Evolutionary conservation across 176 grass and related monocot species (phyloP).

Genomic region (Olyra latifolia): DNA sequence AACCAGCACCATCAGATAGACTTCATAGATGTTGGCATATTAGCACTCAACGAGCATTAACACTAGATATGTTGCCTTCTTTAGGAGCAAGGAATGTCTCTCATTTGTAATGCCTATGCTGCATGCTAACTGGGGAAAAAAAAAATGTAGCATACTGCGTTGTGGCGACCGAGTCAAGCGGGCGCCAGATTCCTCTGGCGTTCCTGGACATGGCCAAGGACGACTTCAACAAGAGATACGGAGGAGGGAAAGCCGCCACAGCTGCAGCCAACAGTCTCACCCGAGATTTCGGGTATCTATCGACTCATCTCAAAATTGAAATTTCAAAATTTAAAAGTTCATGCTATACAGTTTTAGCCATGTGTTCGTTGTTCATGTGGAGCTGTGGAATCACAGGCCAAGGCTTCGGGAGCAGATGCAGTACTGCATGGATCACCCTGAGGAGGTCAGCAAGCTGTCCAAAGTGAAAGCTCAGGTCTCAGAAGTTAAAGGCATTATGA

Average conservation of each 20-base stretch:
- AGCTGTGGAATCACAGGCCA: slow-evolving; percentile 37
- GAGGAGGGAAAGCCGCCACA: slow-evolving; percentile 75
- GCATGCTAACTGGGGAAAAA: background rate
- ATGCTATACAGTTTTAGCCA: no score
- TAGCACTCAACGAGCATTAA: no score
- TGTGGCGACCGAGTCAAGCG: slow-evolving; percentile 56
- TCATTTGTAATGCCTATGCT: background rate
- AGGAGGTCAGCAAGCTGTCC: slow-evolving; percentile 69
- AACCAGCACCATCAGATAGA: no score
- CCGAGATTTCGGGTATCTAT: slow-evolving; percentile 73
- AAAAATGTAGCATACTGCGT: slow-evolving; percentile 69
- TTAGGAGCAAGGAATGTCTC: no score
- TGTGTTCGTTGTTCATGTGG: background rate
- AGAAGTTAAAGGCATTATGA: slow-evolving; percentile 81
- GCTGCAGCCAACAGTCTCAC: slow-evolving; percentile 69
- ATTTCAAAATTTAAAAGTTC: no score
- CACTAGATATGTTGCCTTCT: no score
- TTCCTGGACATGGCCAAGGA: slow-evolving; percentile 83
- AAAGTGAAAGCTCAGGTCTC: slow-evolving; percentile 78
- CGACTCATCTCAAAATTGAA: no score
- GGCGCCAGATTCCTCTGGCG: slow-evolving; percentile 68
- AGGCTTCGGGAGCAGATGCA: slow-evolving; percentile 85
- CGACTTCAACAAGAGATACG: slow-evolving; percentile 69
- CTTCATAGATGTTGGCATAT: no score
- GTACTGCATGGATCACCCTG: slow-evolving; percentile 70